A percentile compares a stretch with the other conserved stretches of the same genome.
Conservation (phyloP, 106 monocot genomes). For the Xerophyta viscosa region DNA sequence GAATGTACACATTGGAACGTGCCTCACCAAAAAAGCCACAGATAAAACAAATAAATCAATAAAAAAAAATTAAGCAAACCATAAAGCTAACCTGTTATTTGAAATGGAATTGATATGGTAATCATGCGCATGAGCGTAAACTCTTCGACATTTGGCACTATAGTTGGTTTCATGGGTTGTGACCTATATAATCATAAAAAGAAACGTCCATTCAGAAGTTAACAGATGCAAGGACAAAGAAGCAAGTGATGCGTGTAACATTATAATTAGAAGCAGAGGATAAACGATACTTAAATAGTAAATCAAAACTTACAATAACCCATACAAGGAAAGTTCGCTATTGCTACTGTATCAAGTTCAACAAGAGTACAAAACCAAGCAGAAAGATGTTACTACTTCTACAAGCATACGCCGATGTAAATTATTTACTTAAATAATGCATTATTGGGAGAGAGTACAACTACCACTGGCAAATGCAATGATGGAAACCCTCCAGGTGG, state of each 20-base stretch:
- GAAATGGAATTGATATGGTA: constrained; percentile 94
- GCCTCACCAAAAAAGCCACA: too few relatives aligned
- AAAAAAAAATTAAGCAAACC: not conserved
- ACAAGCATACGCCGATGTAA: not conserved
- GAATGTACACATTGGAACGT: too few relatives aligned
- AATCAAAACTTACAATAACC: too few relatives aligned
- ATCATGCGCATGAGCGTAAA: constrained; percentile 92
- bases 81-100: constrained; percentile 68
- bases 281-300: too few relatives aligned
- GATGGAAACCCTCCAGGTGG: constrained; percentile 83
- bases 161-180: constrained; percentile 57
- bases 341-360: too few relatives aligned
- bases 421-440: constrained; percentile 1
- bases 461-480: constrained; percentile 87
- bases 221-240: too few relatives aligned
- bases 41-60: too few relatives aligned
- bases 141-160: constrained; percentile 60
- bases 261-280: too few relatives aligned
- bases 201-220: too few relatives aligned
- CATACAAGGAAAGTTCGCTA: too few relatives aligned
- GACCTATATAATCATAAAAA: constrained; percentile 23
- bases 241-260: too few relatives aligned
- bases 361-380: too few relatives aligned
- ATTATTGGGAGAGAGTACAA: constrained; percentile 34
- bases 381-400: not conserved